Base-by-base conservation (phyloP, 1,284 basidiomycete species). In the Fomitopsis pinicola region DNA sequence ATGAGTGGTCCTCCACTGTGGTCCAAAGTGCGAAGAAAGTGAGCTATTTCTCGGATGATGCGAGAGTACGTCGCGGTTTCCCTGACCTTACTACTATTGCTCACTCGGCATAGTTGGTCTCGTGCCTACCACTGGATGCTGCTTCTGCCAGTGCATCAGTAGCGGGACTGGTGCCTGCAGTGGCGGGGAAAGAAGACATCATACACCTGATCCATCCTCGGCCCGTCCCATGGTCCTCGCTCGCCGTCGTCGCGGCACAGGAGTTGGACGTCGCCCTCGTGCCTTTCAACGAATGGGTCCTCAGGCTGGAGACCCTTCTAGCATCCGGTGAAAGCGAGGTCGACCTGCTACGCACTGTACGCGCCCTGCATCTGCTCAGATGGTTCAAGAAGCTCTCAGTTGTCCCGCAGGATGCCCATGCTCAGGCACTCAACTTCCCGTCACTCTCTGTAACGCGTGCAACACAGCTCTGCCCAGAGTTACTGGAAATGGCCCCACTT, bases 1-100 rank as follows among this genome's bases (percentile, higher is more conserved):
- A 68, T 15, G 80, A 82, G 55, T 82, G 80, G 80, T 67, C 81
- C 14, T 79, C 80, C 0, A 67, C 73, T 48, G 67, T 82, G 2
- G 71, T 81, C n/a, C 73, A 76, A 59, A 75, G 73, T 0, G 72
- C 71, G 9, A 42, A 71, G 2, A 61, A 67, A 15, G n/a, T n/a
- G n/a, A n/a, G n/a, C 2, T 69, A 59, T 14, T 60, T 78, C 7
- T 74, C 75, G 4, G 65, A 66, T 40, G 58, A 65, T 36, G 35
- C 60, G 9, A 64, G 61, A 45, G 70, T 71, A 54, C 36, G 67
- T 59, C 35, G 2, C 4, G 0, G 14, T 42, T 63, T 66, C 55
- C 55, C 55, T 36, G 36, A 45, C 3, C n/a, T n/a, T n/a, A n/a
- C n/a, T n/a, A n/a, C n/a, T n/a, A n/a, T n/a, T n/a, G n/a, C n/a